These are phyloP conservation scores for Flaveria bidentis DNA, from an alignment of 129 eudicot species.

Conservation along the genomic window DNA sequence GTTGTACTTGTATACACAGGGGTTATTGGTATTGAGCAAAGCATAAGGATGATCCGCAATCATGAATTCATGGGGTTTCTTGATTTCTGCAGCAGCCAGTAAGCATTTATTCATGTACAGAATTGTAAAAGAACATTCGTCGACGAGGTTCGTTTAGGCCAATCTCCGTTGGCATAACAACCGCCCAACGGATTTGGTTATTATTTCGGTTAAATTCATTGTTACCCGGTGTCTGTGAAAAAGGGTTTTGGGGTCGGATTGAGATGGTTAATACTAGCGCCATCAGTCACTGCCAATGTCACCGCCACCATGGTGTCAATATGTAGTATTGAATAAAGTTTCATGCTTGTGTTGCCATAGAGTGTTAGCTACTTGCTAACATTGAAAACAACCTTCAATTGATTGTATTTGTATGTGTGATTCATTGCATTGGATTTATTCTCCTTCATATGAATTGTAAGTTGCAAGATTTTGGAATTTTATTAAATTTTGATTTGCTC, in stretches of 20 bases:
- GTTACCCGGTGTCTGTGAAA: slow-evolving; percentile 14
- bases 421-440: slow-evolving; percentile 28
- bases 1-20: slow-evolving; percentile 45
- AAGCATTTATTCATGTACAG: slow-evolving; percentile 10
- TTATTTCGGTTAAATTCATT: slow-evolving; percentile 8
- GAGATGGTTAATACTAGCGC: background rate
- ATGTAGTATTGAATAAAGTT: slow-evolving; percentile 23
- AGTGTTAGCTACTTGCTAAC: slow-evolving; percentile 42
- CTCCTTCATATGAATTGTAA: background rate
- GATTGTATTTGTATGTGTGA: slow-evolving; percentile 21
- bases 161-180: slow-evolving; percentile 39
- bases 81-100: slow-evolving; percentile 75
- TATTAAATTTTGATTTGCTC: background rate
- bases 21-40: slow-evolving; percentile 65
- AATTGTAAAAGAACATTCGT: background rate
- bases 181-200: background rate
- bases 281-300: background rate
- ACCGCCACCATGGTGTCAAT: slow-evolving; percentile 15
- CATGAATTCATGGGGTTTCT: slow-evolving; percentile 96
- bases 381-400: slow-evolving; percentile 33
- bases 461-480: background rate
- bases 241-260: background rate
- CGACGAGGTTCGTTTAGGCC: slow-evolving; percentile 35
- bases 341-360: background rate
- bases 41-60: slow-evolving; percentile 71